These are phyloP conservation scores for Phanerodontia chrysosporium DNA, from an alignment of 768 basidiomycete genomes.

Conservation along the genomic window DNA sequence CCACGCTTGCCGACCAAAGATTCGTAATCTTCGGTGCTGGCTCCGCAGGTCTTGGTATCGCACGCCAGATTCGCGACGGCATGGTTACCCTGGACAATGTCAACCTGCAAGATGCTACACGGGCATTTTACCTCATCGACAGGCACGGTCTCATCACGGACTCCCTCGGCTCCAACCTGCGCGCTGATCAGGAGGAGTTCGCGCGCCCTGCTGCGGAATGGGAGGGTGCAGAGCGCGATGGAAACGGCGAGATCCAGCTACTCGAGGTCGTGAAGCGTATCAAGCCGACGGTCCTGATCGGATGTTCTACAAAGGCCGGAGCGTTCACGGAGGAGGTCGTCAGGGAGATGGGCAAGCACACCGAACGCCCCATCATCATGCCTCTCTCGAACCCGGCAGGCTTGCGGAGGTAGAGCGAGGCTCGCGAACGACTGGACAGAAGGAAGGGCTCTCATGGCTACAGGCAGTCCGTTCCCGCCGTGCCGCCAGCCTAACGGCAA, in stretches of 20 bases:
- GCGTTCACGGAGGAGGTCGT: slow-evolving; percentile 73
- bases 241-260: slow-evolving; percentile 36
- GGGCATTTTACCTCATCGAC: slow-evolving; percentile 68
- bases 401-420: slow-evolving; percentile 64
- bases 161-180: slow-evolving; percentile 39
- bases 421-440: slow-evolving; percentile 72
- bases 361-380: slow-evolving; percentile 72
- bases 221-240: slow-evolving; percentile 29
- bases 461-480: slow-evolving; percentile 76
- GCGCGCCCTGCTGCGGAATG: slow-evolving; percentile 51
- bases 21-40: slow-evolving; percentile 75
- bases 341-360: slow-evolving; percentile 57
- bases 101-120: slow-evolving; percentile 49
- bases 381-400: slow-evolving; percentile 72
- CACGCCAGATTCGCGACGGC: slow-evolving; percentile 68
- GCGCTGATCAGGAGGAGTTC: slow-evolving; percentile 47
- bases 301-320: slow-evolving; percentile 69
- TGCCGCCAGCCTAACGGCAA: slow-evolving; percentile 61
- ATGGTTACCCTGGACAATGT: slow-evolving; percentile 51
- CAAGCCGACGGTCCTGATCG: slow-evolving; percentile 77
- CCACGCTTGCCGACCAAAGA: slow-evolving; percentile 63
- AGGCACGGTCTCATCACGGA: slow-evolving; percentile 53
- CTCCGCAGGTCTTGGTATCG: slow-evolving; percentile 75
- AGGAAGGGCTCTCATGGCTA: slow-evolving; percentile 73
- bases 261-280: slow-evolving; percentile 65